These are phyloP conservation scores for Pestalotiopsis fici DNA, from an alignment of 2,329 filamentous ascomycete genomes.

Conservation along the genomic window DNA sequence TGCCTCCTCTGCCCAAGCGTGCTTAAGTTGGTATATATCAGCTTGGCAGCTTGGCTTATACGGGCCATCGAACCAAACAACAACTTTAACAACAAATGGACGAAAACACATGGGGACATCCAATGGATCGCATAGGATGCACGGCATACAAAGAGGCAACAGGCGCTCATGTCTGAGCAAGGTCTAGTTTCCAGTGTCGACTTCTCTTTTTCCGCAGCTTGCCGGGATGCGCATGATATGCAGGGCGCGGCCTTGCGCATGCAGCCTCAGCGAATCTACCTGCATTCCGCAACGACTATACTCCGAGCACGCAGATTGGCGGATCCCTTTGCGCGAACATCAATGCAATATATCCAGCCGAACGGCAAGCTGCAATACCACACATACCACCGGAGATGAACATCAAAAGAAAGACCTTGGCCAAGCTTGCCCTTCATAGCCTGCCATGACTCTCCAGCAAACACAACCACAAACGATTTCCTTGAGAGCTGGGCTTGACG, in stretches of 20 bases:
- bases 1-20: constrained; percentile 66
- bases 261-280: constrained; percentile 7
- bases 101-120: background rate
- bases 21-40: constrained; percentile 39
- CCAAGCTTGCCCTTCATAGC: constrained; percentile 12
- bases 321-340: constrained; percentile 8
- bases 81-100: constrained; percentile 1
- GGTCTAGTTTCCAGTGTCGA: constrained; percentile 19
- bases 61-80: background rate
- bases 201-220: background rate
- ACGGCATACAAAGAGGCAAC: background rate
- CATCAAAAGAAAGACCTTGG: background rate
- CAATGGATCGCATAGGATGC: background rate
- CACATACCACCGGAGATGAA: background rate
- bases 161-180: constrained; percentile 11
- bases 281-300: no score
- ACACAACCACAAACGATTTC: background rate
- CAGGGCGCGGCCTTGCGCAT: constrained; percentile 6
- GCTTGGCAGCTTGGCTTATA: constrained; percentile 3
- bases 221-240: background rate
- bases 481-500: constrained; percentile 13
- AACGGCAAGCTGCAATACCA: background rate
- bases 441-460: constrained; percentile 10
- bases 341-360: background rate
- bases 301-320: constrained; percentile 2